Evolutionary conservation across 148 eudicot species (phyloP).

Genomic region (Bassia scoparia): DNA sequence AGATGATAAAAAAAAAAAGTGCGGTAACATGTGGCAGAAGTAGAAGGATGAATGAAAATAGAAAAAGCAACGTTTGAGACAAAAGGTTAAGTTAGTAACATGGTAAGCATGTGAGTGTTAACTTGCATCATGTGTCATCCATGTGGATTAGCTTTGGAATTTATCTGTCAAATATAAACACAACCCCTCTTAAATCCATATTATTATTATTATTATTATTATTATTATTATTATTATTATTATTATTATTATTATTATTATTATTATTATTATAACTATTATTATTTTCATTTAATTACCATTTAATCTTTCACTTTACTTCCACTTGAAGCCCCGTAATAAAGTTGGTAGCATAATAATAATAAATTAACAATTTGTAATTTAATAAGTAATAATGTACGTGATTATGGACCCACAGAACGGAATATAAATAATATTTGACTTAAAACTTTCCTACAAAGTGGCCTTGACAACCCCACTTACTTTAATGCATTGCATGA

Average conservation of each 20-base stretch:
- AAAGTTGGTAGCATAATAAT: neutral
- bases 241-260: too few species aligned
- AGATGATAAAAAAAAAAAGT: neutral
- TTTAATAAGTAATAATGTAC: too few species aligned
- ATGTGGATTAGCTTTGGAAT: constrained; percentile 43
- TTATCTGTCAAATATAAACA: constrained; percentile 27
- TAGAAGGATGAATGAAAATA: constrained; percentile 2
- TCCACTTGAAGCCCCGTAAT: constrained; percentile 22
- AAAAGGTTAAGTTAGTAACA: constrained; percentile 43
- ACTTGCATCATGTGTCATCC: constrained; percentile 53
- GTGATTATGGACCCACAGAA: constrained; percentile 13
- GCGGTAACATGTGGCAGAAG: constrained; percentile 22
- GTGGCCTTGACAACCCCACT: constrained; percentile 20
- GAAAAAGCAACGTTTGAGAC: constrained; percentile 31
- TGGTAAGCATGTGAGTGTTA: constrained; percentile 59
- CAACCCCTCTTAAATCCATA: constrained; percentile 6
- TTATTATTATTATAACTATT: too few species aligned
- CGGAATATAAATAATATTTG: constrained; percentile 10
- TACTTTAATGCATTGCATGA: constrained; percentile 19
- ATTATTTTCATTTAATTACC: neutral
- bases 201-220: neutral
- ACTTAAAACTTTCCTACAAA: constrained; percentile 16
- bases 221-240: too few species aligned
- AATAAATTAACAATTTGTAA: neutral
- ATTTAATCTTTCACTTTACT: constrained; percentile 17